Evolutionary conservation across 352 stramenopile genomes (phyloP), one percentile per base, ranked within the genome.

Genomic region (Phytophthora uliginosa): DNA sequence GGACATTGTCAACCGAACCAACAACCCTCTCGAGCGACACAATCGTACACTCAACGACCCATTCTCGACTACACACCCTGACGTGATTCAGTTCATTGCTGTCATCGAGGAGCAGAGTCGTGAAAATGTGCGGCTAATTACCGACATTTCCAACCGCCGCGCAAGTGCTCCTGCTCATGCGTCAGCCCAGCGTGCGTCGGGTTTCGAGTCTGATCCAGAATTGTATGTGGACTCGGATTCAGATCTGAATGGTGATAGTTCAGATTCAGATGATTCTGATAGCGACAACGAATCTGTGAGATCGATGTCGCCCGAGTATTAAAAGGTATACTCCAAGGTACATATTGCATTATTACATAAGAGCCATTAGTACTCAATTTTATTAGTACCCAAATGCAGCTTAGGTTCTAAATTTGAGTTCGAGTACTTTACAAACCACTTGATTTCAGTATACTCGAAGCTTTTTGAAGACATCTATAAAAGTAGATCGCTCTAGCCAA

Each of bases 401-500:
- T n/a, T n/a, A n/a, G n/a, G n/a, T n/a, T n/a, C n/a, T n/a, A n/a
- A n/a, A n/a, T n/a, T n/a, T n/a, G 13, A 10, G 7, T 47, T 47
- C n/a, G n/a, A n/a, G n/a, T n/a, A n/a, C n/a, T n/a, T n/a, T n/a
- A n/a, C 18, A 47, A 47, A 47, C n/a, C 12, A 47, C 15, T 20
- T 47, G 17, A 17, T n/a, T 47, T 47, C 15, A 47, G 13, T 45
- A 18, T 45, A 45, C 38, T 6, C 1, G 1, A 18, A 4, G 1
- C 12, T n/a, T 15, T 45, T 5, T 4, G 2, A 45, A 45, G n/a
- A 45, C 12, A 15, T 45, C 17, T 45, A 45, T 45, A n/a, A 58
- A 58, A 58, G 28, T 58, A 58, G 59, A 1, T 28, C 15, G 31
- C 59, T 66, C 22, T 51, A 20, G 51, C 61, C 18, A 68, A 68